Base-by-base conservation (phyloP, 768 basidiomycete species). In the Russula emetica region DNA sequence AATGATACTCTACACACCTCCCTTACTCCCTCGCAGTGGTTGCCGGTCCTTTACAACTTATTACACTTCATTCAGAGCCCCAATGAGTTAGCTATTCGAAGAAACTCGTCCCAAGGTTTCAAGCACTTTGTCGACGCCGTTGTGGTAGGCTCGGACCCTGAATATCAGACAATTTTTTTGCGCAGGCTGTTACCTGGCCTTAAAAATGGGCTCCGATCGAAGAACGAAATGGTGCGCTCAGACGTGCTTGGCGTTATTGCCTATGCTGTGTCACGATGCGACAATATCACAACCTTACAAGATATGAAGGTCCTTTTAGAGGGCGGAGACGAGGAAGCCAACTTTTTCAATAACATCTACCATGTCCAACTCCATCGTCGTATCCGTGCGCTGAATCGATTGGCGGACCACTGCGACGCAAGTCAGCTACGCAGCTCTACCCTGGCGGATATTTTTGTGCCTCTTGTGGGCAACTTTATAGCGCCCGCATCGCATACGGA, bases 291-390 rank as follows among this genome's bases (percentile, higher is more conserved):
- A 0, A 73, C 82, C 2, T 74, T 98, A 30, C 85, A 84, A 55
- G 94, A 98, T 71, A 86, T 98, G 85, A 83, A 78, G 26, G 80
- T 85, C 13, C 76, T 98, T 8, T 80, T 98, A 36, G 92, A 90
- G 9, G 85, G 80, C 20, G 95, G 92, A 1, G 94, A 98, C 71
- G 87, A 90, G 55, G 96, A 99, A 74, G 94, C 93, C 36, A 94
- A 89, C 72, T 95, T 98, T 77, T 98, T 99, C 82, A 88, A 87
- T 78, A 99, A 99, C 74, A 85, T 98, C 54, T 84, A 89, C 58
- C 97, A 99, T 72, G 84, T 98, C 50, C 97, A 99, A 75, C 77
- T 88, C 3, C 95, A 98, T 73, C 85, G 95, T 66, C 86, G 96
- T 26, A 85, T 87, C 1, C 78, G 96, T 63, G 95, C 96, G 3